Conservation (phyloP, 23 red algal genomes). For the Gracilaria domingensis region DNA sequence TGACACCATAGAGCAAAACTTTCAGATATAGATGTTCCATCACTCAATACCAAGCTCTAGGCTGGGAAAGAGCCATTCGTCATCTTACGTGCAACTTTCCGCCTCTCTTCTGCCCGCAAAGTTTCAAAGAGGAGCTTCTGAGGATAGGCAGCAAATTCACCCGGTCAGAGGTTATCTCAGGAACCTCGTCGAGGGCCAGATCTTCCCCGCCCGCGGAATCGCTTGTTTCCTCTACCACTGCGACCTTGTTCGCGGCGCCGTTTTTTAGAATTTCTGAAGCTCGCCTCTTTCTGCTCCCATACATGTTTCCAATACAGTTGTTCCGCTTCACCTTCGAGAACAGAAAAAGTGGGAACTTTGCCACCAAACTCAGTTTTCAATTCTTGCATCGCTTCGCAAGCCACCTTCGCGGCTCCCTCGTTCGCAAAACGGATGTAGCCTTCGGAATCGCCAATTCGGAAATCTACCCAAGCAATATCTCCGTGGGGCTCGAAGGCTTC, state of each 20-base stretch:
- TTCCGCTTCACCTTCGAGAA: slow-evolving; percentile 76
- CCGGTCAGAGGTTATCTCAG: background rate
- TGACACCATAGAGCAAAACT: too few relatives aligned
- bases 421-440: slow-evolving; percentile 81
- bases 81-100: too few relatives aligned
- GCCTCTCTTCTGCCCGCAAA: background rate
- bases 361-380: slow-evolving; percentile 63
- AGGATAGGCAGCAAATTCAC: background rate
- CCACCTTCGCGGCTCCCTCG: slow-evolving; percentile 61
- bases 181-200: slow-evolving; percentile 26
- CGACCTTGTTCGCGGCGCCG: slow-evolving; percentile 58
- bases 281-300: slow-evolving; percentile 65
- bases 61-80: too few relatives aligned
- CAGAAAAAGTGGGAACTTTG: slow-evolving; percentile 47
- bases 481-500: slow-evolving; percentile 78
- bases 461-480: slow-evolving; percentile 88
- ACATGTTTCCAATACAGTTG: slow-evolving; percentile 59
- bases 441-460: slow-evolving; percentile 48
- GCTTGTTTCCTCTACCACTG: slow-evolving; percentile 25
- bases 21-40: too few relatives aligned
- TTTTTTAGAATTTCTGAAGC: slow-evolving; percentile 11
- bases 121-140: background rate
- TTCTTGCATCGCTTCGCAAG: slow-evolving; percentile 38
- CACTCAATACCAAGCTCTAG: too few relatives aligned
- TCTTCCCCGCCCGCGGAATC: slow-evolving; percentile 28